Evolutionary conservation across 2,329 filamentous ascomycete genomes (phyloP), one percentile per base, ranked within the genome.

Genomic region (Dactylellina drechsleri): DNA sequence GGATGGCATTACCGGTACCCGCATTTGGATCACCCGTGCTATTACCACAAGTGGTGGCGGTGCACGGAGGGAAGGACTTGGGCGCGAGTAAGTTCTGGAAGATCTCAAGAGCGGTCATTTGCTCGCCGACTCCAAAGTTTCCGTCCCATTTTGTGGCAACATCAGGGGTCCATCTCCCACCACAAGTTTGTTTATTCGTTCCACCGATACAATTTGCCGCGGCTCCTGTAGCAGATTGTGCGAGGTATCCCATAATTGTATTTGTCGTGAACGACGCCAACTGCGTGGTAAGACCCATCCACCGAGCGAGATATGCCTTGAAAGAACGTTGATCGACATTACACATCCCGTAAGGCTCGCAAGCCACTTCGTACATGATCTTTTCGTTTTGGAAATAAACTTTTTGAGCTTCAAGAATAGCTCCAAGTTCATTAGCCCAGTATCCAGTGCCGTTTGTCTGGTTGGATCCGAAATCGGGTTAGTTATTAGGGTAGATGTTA

Each of bases 321-420:
- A 90, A 93, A 1, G 87, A 87, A 73, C 87, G 82, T 84, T 92
- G 91, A 79, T 94, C 92, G 56, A 86, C 84, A 70, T 89, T 89
- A 83, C 92, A 94, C 18, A 83, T 85, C 20, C 81, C 80, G 1
- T 80, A 82, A 1, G 84, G 82, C 78, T 92, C 90, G 82, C 91
- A 94, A 12, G 88, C 84, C 1, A 87, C 82, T 81, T 94, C 91
- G 66, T 83, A 87, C 78, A 91, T 88, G 77, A 90, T 84, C 49
- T 85, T 85, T 13, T 87, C 81, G 49, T 74, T 57, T 58, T 47
- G 26, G 36, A 74, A 74, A 18, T 74, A 74, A 20, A 74, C 52
- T 20, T 31, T 49, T 53, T 74, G 70, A 3, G 70, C 49, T 15
- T 74, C 70, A 15, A 74, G 70, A 15, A 74, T 74, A 16, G 62